Evolutionary conservation across 352 stramenopile genomes (phyloP).

Genomic region (Globisporangium middletonii): DNA sequence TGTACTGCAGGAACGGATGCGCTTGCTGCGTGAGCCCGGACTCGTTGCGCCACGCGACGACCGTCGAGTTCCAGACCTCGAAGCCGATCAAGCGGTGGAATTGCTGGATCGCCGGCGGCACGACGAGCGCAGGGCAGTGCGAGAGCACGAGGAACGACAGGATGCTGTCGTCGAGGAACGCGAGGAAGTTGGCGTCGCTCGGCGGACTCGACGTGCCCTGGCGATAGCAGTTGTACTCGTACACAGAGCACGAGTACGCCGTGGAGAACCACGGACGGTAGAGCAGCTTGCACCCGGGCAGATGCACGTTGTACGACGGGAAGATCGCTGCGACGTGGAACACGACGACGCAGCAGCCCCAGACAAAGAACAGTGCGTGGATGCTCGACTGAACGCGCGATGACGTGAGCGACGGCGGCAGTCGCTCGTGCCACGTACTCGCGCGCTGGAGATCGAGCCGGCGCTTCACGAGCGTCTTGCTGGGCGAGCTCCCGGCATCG

Average conservation of each 20-base stretch:
- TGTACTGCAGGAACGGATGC: constrained; percentile 9
- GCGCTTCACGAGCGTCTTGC: no score
- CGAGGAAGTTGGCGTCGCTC: constrained; percentile 5
- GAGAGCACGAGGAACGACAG: constrained; percentile 19
- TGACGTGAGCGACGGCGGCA: no score
- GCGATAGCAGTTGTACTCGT: constrained; percentile 23
- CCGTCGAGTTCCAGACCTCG: constrained; percentile 26
- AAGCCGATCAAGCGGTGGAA: constrained; percentile 18
- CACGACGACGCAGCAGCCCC: constrained; percentile 1
- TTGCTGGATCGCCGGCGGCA: constrained; percentile 15
- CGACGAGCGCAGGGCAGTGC: constrained; percentile 18
- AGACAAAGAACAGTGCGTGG: neutral
- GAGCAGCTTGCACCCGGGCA: constrained; percentile 14
- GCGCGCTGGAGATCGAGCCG: no score
- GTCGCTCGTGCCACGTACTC: no score
- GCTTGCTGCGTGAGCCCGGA: constrained; percentile 14
- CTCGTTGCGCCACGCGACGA: constrained; percentile 15
- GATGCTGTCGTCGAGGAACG: constrained; percentile 12
- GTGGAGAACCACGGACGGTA: constrained; percentile 21
- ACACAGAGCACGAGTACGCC: constrained; percentile 20
- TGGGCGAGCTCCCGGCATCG: no score
- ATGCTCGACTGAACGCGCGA: neutral
- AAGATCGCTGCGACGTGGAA: constrained; percentile 1
- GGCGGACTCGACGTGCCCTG: constrained; percentile 11
- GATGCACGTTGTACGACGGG: neutral